Evolutionary conservation across 2,329 filamentous ascomycete species (phyloP), one percentile per base, ranked within the genome.

Genomic region (Cyclaneusma minus): DNA sequence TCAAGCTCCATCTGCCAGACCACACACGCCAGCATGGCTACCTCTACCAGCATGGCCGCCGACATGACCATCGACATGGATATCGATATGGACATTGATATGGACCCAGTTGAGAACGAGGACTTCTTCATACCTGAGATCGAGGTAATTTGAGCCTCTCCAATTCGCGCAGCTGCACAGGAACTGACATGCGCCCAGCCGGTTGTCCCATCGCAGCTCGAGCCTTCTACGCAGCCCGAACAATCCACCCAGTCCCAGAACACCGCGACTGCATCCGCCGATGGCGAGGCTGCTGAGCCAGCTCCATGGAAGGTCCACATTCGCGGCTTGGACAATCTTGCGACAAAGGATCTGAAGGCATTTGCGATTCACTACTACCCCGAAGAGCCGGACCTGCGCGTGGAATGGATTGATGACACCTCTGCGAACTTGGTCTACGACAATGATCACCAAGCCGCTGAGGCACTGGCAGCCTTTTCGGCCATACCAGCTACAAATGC

Each of bases 371-470:
- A 80, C 35, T 68, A 89, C 48, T 83, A 67, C 42, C 55, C 61
- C 18, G 48, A 51, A 9, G 58, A 62, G 29, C 44, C 56, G 27
- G 58, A 73, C 30, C 57, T 66, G 29, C 64, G 68, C 34, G 61
- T 94, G 35, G 84, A 95, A 54, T 98, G 89, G 89, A 83, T 98
- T 38, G 82, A 95, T 48, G 89, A 98, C 50, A 74, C 70, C 5
- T 87, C 83, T 0, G 82, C 83, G 35, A 95, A 95, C 47, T 60
- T 94, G 28, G 52, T 92, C 27, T 95, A 89, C 54, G 58, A 54
- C 20, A 62, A 62, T 5, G 58, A 68, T 9, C 45, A 50, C 13
- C 45, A 49, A 5, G 68, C 68, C 2, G 53, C 58, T 11, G 59
- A 67, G 24, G 71, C 69, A 11, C 51, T 77, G 12, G 42, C 54